Percentiles rank a stretch among this genome's conserved stretches.
These are phyloP conservation scores for Pascua sp. DNA, from an alignment of 1,284 basidiomycete genomes.

Conservation along the genomic window DNA sequence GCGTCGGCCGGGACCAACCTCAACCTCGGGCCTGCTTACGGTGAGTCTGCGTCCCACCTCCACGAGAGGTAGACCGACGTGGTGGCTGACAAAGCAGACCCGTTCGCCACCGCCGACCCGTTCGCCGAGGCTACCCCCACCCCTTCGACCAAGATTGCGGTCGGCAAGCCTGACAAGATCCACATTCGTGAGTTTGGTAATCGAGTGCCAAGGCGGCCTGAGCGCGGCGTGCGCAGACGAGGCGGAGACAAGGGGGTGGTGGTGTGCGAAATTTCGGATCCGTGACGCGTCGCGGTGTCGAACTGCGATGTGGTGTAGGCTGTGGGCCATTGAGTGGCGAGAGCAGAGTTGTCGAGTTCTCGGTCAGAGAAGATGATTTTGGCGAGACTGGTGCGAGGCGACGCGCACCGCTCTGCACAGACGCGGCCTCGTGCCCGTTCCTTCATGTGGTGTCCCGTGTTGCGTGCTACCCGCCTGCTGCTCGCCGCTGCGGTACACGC, in stretches of 20 bases:
- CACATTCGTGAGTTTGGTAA: slow-evolving; percentile 64
- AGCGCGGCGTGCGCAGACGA: not conserved
- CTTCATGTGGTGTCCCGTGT: not conserved
- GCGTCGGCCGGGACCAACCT: slow-evolving; percentile 57
- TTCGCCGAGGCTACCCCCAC: slow-evolving; percentile 53
- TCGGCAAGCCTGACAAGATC: slow-evolving; percentile 76
- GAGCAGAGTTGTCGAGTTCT: no score
- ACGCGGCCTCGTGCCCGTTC: no score
- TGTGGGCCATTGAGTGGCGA: no score
- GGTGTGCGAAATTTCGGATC: no score
- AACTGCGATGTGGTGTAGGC: no score
- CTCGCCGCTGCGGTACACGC: not conserved
- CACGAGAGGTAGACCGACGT: not conserved
- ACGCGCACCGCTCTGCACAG: no score
- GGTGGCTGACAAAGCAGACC: slow-evolving; percentile 59
- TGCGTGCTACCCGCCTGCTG: not conserved
- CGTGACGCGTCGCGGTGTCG: no score
- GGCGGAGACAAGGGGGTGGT: not conserved
- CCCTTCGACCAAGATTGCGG: slow-evolving; percentile 63
- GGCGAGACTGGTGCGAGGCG: no score
- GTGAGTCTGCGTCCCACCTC: slow-evolving; percentile 11
- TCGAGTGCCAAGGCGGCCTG: not conserved
- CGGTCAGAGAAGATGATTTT: no score
- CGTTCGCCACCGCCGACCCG: slow-evolving; percentile 75
- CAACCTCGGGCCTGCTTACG: slow-evolving; percentile 38